Base-by-base conservation (phyloP, 495 filamentous ascomycete species). In the Aspergillus olivimuriae region DNA sequence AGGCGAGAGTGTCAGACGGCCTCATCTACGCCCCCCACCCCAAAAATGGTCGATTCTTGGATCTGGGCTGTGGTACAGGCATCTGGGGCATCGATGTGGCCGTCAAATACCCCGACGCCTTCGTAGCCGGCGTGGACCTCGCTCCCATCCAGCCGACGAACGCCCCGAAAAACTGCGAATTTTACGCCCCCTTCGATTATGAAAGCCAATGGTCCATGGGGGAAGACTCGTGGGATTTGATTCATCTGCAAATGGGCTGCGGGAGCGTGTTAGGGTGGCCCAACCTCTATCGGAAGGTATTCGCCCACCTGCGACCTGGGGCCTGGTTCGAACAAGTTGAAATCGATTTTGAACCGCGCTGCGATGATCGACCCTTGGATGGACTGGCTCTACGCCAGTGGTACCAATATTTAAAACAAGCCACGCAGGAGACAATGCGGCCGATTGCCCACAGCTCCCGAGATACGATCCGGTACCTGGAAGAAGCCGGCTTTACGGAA, bases 31-130 rank as follows among this genome's bases (percentile, higher is more conserved):
- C 83, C 1, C 70, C 89, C 9, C 65, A 66, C 20, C 66, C 70
- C 2, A 57, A 50, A 3, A 63, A 74, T 42, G 67, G 65, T 31
- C 63, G 77, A 17, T 81, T 94, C 30, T 66, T 96, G 17, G 90
- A 96, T 58, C 59, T 95, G 36, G 90, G 90, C 19, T 87, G 83
- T 48, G 90, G 90, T 9, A 94, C 90, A 0, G 89, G 90, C 4
- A 91, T 95, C 36, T 95, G 90, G 90, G 76, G 80, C 16, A 90
- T 94, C 53, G 84, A 92, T 50, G 82, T 95, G 65, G 86, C 86
- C 34, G 77, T 78, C 42, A 77, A 77, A 61, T 84, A 81, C 51
- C 69, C 68, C 14, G 58, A 80, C 28, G 68, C 80, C 9, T 68
- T 77, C 61, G 82, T 94, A 26, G 66, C 80, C 26, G 87, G 87